Evolutionary conservation across 192 early-diverging fungal genomes (phyloP).

Genomic region (Backusella liffmaniae): DNA sequence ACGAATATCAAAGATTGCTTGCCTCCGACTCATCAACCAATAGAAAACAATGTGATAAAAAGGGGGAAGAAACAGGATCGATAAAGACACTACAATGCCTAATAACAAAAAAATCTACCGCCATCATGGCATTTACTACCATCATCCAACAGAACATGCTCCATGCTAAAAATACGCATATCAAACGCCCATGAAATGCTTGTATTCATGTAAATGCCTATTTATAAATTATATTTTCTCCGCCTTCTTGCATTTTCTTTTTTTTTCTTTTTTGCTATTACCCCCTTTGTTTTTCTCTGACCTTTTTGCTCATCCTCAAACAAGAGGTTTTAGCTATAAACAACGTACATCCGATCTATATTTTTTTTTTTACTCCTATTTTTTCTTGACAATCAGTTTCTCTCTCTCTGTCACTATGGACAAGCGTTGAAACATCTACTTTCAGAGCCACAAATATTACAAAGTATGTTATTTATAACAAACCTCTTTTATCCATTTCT

Average conservation of each 20-base stretch:
- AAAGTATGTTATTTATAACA: slow-evolving; percentile 10
- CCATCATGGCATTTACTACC: not conserved
- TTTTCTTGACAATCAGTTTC: slow-evolving; percentile 21
- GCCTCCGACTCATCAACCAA: not conserved
- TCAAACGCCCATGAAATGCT: slow-evolving; percentile 35
- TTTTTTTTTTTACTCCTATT: slow-evolving; percentile 1
- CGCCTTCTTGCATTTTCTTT: not conserved
- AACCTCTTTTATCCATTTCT: not conserved
- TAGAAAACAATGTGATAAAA: not conserved
- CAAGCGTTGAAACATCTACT: slow-evolving; percentile 28
- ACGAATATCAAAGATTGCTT: not conserved
- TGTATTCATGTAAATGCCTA: slow-evolving; percentile 33
- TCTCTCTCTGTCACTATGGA: slow-evolving; percentile 26
- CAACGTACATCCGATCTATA: not conserved
- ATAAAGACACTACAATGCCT: not conserved
- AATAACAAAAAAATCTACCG: not conserved
- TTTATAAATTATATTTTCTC: slow-evolving; percentile 2
- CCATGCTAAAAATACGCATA: slow-evolving; percentile 30
- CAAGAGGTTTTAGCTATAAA: not conserved
- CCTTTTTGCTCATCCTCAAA: not conserved
- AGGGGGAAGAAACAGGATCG: not conserved
- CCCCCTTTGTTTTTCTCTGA: not conserved
- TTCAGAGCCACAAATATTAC: slow-evolving; percentile 29
- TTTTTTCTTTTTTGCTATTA: not conserved
- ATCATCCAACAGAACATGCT: slow-evolving; percentile 14